Conservation (phyloP, 352 stramenopile species). For the Phytophthora crassamura region DNA sequence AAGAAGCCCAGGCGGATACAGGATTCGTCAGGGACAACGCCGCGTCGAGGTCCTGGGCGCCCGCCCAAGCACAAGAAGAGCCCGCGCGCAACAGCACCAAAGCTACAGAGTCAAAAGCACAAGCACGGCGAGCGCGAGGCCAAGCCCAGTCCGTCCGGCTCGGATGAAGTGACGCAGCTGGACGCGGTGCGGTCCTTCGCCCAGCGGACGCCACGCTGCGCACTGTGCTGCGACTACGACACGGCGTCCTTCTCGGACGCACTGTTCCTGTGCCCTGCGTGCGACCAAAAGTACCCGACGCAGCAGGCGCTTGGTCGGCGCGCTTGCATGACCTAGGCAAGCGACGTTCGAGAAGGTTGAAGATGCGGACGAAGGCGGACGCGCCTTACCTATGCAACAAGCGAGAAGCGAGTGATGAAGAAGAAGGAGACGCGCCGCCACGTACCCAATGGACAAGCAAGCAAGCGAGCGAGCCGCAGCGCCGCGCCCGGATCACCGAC, state of each 20-base stretch:
- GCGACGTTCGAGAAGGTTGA: slow-evolving; percentile 13
- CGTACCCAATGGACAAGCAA: not conserved
- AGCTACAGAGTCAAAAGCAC: slow-evolving; percentile 10
- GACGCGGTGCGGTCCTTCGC: slow-evolving; percentile 30
- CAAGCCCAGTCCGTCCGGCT: slow-evolving; percentile 53
- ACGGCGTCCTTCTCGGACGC: slow-evolving; percentile 50
- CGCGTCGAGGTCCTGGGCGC: slow-evolving; percentile 31
- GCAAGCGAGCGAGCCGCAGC: not conserved
- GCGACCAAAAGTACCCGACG: slow-evolving; percentile 86
- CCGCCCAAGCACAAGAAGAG: slow-evolving; percentile 37
- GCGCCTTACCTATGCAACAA: not conserved
- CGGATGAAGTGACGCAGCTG: slow-evolving; percentile 55
- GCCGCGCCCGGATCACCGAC: not conserved
- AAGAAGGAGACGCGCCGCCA: slow-evolving; percentile 1
- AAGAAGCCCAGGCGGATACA: slow-evolving; percentile 31
- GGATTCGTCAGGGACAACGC: not conserved
- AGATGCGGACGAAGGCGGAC: slow-evolving; percentile 18
- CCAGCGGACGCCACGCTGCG: slow-evolving; percentile 58
- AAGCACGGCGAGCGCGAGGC: slow-evolving; percentile 4
- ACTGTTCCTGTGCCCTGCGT: slow-evolving; percentile 72
- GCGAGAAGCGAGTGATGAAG: not conserved
- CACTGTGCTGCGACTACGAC: slow-evolving; percentile 62
- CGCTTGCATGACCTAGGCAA: slow-evolving; percentile 51
- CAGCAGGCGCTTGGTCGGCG: slow-evolving; percentile 65
- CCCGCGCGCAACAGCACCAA: slow-evolving; percentile 4